Conservation (phyloP, 345 rosid species). For the Arabidopsis arenosa region DNA sequence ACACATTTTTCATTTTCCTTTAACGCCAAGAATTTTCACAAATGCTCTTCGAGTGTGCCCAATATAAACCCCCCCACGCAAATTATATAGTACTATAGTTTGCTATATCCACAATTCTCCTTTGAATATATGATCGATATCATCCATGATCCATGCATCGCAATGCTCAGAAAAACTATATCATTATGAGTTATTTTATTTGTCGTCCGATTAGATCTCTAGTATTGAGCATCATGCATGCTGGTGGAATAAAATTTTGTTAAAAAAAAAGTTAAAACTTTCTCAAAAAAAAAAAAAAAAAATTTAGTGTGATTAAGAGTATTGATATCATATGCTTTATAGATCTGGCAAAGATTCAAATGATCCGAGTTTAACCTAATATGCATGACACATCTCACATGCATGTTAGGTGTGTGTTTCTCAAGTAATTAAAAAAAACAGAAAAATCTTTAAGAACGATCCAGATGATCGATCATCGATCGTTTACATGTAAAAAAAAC, state of each 20-base stretch:
- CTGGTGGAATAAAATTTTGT: no score
- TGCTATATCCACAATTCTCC: conserved; percentile 20
- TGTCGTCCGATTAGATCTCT: not conserved
- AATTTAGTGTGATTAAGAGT: not conserved
- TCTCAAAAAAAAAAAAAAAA: no score
- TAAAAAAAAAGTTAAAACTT: no score
- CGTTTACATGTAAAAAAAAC: no score
- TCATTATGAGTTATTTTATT: not conserved
- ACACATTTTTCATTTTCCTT: conserved; percentile 20
- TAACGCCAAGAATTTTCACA: not conserved
- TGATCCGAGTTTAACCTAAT: conserved; percentile 30
- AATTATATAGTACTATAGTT: not conserved
- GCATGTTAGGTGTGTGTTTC: conserved; percentile 12
- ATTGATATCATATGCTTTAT: conserved; percentile 6
- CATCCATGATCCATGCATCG: not conserved
- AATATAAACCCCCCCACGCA: conserved; percentile 26
- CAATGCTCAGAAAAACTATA: not conserved
- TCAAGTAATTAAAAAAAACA: not conserved
- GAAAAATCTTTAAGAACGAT: not conserved
- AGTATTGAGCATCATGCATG: not conserved
- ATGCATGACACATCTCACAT: conserved; percentile 38
- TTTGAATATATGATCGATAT: conserved; percentile 14
- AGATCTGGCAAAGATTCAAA: conserved; percentile 20
- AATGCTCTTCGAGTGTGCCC: conserved; percentile 33
- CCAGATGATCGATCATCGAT: no score